These are phyloP conservation scores for Fusarium multiceps DNA, from an alignment of 2,329 filamentous ascomycete species.

Conservation along the genomic window DNA sequence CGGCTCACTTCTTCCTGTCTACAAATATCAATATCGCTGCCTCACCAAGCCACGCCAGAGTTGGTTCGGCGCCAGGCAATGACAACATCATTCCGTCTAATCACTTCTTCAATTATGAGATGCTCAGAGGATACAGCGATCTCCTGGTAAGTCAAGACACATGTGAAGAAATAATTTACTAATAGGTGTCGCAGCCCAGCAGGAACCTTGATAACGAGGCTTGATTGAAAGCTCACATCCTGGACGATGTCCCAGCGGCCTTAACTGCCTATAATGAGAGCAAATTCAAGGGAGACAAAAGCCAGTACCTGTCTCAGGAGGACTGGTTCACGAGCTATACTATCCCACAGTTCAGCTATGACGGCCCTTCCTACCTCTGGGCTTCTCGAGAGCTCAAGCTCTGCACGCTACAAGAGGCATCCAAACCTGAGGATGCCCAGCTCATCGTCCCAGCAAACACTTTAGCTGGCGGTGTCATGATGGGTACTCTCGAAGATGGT, in stretches of 20 bases:
- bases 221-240: not conserved
- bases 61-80: not conserved
- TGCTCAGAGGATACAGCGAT: not conserved
- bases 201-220: not conserved
- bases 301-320: not conserved
- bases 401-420: not conserved
- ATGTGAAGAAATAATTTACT: not conserved
- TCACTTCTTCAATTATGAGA: constrained; percentile 2
- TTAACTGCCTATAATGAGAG: not conserved
- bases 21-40: constrained; percentile 2
- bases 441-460: not conserved
- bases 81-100: not conserved
- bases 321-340: not conserved
- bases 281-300: not conserved
- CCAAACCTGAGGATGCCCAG: not conserved
- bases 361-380: not conserved
- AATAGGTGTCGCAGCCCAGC: not conserved
- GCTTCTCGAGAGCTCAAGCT: constrained; percentile 1
- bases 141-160: not conserved
- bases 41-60: not conserved
- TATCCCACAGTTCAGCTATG: not conserved
- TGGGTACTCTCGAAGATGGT: not conserved
- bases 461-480: not conserved
- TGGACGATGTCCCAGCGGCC: not conserved
- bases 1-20: not conserved